Percentiles rank a stretch among this genome's conserved stretches.
Conservation (phyloP, 345 rosid species). For the Reutealis trisperma region DNA sequence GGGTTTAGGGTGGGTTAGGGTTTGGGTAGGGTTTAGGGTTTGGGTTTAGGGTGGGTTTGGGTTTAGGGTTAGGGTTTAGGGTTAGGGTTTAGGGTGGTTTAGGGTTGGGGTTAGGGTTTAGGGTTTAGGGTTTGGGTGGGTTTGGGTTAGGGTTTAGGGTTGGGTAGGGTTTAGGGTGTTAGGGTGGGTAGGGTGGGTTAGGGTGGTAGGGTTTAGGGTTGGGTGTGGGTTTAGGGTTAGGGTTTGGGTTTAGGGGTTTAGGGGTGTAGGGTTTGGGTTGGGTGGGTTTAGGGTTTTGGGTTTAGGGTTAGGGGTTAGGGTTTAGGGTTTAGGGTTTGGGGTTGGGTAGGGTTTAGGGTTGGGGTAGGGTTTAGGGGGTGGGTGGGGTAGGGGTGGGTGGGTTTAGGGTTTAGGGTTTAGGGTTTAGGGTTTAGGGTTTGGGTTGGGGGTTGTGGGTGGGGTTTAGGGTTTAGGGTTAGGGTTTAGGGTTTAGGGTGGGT, state of each 20-base stretch:
- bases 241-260: constrained; percentile 22
- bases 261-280: constrained; percentile 11
- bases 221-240: constrained; percentile 5
- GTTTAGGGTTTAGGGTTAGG: constrained; percentile 15
- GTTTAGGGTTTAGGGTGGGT: constrained; percentile 25
- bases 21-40: constrained; percentile 21
- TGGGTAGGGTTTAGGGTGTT: constrained; percentile 7
- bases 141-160: constrained; percentile 17
- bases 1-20: constrained; percentile 22
- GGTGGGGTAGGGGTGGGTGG: constrained; percentile 16
- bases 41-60: constrained; percentile 5
- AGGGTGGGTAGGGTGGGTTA: not conserved
- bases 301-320: constrained; percentile 23
- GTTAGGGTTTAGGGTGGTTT: constrained; percentile 18
- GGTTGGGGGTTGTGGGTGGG: constrained; percentile 21
- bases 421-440: constrained; percentile 27
- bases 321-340: constrained; percentile 22
- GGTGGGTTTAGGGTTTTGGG: constrained; percentile 23
- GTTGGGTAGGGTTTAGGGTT: constrained; percentile 26
- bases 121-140: constrained; percentile 16
- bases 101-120: constrained; percentile 22
- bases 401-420: constrained; percentile 23
- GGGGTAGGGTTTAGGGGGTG: constrained; percentile 19
- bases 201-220: not conserved
- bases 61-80: constrained; percentile 17